Conservation (phyloP, 1,284 basidiomycete genomes). For the Exobasidium cylindrosporum region DNA sequence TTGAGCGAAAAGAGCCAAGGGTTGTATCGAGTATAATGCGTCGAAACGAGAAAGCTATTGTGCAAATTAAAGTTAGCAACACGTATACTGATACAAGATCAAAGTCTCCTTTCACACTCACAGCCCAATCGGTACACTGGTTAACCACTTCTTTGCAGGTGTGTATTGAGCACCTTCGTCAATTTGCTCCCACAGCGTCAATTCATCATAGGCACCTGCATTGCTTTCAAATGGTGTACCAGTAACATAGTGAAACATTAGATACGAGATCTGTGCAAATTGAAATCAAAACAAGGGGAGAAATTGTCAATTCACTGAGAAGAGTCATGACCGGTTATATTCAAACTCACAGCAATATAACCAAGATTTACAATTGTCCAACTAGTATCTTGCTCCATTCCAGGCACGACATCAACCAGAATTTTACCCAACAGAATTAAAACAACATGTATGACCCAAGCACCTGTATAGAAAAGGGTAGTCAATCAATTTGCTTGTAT, state of each 20-base stretch:
- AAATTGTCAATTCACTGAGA: neutral
- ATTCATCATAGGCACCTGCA: constrained; percentile 90
- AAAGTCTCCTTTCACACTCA: no score
- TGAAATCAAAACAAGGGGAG: neutral
- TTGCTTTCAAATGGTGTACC: constrained; percentile 88
- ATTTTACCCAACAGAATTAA: constrained; percentile 87
- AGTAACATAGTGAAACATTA: constrained; percentile 98
- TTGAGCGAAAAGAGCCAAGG: constrained; percentile 90
- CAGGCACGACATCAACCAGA: constrained; percentile 87
- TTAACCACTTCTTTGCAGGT: constrained; percentile 95
- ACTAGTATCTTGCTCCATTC: constrained; percentile 86
- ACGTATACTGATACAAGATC: no score
- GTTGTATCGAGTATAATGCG: constrained; percentile 82
- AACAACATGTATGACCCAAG: constrained; percentile 95
- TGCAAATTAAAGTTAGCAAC: no score
- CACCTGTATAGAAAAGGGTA: constrained; percentile 52
- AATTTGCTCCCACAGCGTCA: constrained; percentile 99
- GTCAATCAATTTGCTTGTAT: neutral
- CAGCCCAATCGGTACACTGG: constrained; percentile 85
- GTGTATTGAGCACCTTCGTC: constrained; percentile 98
- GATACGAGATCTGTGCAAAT: constrained; percentile 72
- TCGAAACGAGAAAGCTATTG: constrained; percentile 85
- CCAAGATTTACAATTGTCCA: constrained; percentile 93
- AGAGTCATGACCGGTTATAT: neutral
- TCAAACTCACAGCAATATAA: constrained; percentile 75